phyloP scores from a whole-genome alignment of 176 grass and related monocot species.

The Juncus effusus region DNA sequence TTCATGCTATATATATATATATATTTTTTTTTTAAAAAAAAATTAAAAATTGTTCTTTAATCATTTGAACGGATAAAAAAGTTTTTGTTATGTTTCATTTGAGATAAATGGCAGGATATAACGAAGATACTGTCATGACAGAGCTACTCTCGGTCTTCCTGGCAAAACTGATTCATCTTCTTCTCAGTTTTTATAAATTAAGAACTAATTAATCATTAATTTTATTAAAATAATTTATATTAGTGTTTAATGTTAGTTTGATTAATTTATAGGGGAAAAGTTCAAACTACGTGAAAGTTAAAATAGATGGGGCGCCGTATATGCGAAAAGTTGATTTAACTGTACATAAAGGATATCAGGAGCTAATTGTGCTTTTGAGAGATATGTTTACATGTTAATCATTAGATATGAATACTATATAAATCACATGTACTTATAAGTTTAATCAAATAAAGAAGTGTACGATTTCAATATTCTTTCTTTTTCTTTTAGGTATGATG shows the following conservation, averaged over 20 bases:
- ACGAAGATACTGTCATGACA: constrained; percentile 54
- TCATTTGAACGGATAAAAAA: no score
- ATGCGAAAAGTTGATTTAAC: constrained; percentile 75
- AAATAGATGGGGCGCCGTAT: constrained; percentile 89
- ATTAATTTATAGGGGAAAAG: constrained; percentile 25
- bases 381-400: constrained; percentile 71
- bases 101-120: constrained; percentile 7
- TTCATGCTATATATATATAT: no score
- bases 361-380: constrained; percentile 60
- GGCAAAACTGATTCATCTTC: constrained; percentile 27
- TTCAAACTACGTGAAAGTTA: constrained; percentile 76
- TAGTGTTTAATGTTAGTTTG: neutral
- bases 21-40: no score
- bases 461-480: no score
- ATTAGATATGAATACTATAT: constrained; percentile 34
- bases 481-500: no score
- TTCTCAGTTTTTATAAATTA: constrained; percentile 21
- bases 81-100: neutral
- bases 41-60: no score
- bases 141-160: constrained; percentile 64
- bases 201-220: neutral
- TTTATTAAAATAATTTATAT: no score
- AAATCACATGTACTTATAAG: neutral
- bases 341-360: constrained; percentile 54
- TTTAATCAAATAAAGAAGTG: no score